These are phyloP conservation scores for Metschnikowia koreensis DNA, from an alignment of 805 yeast species.

Conservation along the genomic window DNA sequence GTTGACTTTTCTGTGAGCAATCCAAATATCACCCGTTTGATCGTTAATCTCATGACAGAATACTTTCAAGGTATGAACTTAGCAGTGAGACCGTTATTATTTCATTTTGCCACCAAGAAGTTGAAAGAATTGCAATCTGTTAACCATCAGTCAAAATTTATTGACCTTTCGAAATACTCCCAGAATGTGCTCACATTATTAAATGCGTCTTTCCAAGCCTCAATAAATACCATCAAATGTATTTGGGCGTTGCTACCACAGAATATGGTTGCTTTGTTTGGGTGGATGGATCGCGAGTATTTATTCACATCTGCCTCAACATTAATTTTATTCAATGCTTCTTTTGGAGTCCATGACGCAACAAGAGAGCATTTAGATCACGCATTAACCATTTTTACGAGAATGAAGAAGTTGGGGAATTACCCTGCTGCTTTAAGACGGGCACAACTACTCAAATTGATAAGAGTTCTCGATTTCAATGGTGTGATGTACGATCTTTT, in stretches of 20 bases:
- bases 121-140: slow-evolving; percentile 47
- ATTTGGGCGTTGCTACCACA: slow-evolving; percentile 74
- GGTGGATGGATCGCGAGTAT: slow-evolving; percentile 85
- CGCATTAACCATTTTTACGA: slow-evolving; percentile 65
- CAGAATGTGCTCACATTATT: slow-evolving; percentile 63
- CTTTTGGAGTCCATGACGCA: slow-evolving; percentile 80
- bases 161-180: slow-evolving; percentile 68
- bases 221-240: slow-evolving; percentile 70
- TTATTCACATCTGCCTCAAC: slow-evolving; percentile 76
- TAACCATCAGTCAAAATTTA: slow-evolving; percentile 45
- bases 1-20: slow-evolving; percentile 59
- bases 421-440: slow-evolving; percentile 76
- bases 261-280: slow-evolving; percentile 81
- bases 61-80: slow-evolving; percentile 79
- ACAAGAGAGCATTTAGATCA: slow-evolving; percentile 71
- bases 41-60: slow-evolving; percentile 76
- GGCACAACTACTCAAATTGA: slow-evolving; percentile 64
- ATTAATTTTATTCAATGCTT: slow-evolving; percentile 66
- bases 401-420: slow-evolving; percentile 74
- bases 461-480: slow-evolving; percentile 65
- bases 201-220: slow-evolving; percentile 78
- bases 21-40: slow-evolving; percentile 59
- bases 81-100: slow-evolving; percentile 73
- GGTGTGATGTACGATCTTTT: slow-evolving; percentile 59
- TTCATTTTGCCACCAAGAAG: slow-evolving; percentile 72